Evolutionary conservation across 106 monocot species (phyloP).

Genomic region (Dendrobium chrysotoxum): DNA sequence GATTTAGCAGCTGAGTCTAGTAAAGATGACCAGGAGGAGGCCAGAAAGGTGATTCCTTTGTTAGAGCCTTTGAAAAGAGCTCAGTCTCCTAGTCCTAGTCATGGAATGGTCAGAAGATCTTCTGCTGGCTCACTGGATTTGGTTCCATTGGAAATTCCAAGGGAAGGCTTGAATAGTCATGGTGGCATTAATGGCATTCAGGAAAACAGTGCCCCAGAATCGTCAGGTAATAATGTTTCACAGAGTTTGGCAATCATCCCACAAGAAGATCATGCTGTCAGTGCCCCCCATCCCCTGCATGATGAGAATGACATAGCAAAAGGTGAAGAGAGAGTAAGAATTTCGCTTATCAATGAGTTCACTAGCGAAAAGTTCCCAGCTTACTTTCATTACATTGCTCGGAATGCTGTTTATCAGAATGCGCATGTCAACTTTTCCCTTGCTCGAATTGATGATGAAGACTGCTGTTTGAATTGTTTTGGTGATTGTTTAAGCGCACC

Average conservation of each 20-base stretch:
- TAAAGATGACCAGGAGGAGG: slow-evolving; percentile 12
- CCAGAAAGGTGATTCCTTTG: slow-evolving; percentile 3
- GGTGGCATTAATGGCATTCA: background rate
- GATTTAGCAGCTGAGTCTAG: slow-evolving; percentile 31
- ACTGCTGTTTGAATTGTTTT: slow-evolving; percentile 76
- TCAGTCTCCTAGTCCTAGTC: background rate
- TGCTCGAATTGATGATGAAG: slow-evolving; percentile 83
- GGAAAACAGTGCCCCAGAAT: background rate
- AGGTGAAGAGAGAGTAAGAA: slow-evolving; percentile 70
- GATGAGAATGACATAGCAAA: slow-evolving; percentile 73
- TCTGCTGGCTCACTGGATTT: background rate
- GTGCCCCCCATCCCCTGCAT: slow-evolving; percentile 33
- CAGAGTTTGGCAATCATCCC: slow-evolving; percentile 14
- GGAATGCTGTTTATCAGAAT: slow-evolving; percentile 62
- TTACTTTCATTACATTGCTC: slow-evolving; percentile 66
- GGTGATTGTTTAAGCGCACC: slow-evolving; percentile 61
- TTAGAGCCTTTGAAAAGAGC: slow-evolving; percentile 13
- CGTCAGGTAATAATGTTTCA: background rate
- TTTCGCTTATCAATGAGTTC: slow-evolving; percentile 59
- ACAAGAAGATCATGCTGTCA: slow-evolving; percentile 23
- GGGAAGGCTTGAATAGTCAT: background rate
- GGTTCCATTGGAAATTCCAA: slow-evolving; percentile 4
- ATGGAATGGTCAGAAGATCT: background rate
- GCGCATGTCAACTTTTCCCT: slow-evolving; percentile 82
- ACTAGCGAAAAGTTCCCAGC: slow-evolving; percentile 40